Evolutionary conservation across 2,329 filamentous ascomycete species (phyloP).

Genomic region (Claviceps arundinis): DNA sequence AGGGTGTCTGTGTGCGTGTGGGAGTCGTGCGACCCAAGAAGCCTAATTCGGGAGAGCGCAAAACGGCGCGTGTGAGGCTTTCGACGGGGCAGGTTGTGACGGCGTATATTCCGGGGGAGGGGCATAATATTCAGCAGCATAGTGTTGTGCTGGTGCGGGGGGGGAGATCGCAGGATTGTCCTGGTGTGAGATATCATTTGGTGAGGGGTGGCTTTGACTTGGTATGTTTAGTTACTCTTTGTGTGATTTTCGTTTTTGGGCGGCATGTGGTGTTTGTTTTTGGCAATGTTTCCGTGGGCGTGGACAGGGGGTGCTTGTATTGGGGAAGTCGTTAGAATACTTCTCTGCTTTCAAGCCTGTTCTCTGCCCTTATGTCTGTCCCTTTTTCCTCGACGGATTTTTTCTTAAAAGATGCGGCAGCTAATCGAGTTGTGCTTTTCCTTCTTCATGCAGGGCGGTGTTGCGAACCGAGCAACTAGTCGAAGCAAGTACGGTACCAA

Average conservation of each 20-base stretch:
- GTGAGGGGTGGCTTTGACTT: conserved; percentile 86
- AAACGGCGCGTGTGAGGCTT: conserved; percentile 82
- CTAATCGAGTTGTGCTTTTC: background rate
- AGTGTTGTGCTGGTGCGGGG: conserved; percentile 93
- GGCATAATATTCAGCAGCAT: conserved; percentile 98
- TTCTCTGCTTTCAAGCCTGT: background rate
- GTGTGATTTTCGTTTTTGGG: background rate
- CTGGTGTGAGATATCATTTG: conserved; percentile 91
- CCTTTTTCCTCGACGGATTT: background rate
- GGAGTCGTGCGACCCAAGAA: conserved; percentile 95
- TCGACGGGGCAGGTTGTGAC: conserved; percentile 79
- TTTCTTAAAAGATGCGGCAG: background rate
- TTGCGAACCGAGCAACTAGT: conserved; percentile 68
- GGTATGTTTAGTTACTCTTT: conserved; percentile 41
- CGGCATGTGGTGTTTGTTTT: too few relatives aligned
- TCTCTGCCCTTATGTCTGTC: background rate
- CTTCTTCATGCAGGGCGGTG: conserved; percentile 55
- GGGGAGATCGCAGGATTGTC: conserved; percentile 89
- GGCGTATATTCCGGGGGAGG: conserved; percentile 92
- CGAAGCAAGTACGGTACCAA: conserved; percentile 97
- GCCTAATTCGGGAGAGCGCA: conserved; percentile 93
- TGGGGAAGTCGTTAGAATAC: too few relatives aligned
- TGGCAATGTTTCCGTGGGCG: too few relatives aligned
- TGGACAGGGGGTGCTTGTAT: too few relatives aligned
- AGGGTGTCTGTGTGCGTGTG: conserved; percentile 92